Evolutionary conservation across 371 early-diverging fungal species (phyloP), one percentile per base, ranked within the genome.

Genomic region (Mucor irregularis): DNA sequence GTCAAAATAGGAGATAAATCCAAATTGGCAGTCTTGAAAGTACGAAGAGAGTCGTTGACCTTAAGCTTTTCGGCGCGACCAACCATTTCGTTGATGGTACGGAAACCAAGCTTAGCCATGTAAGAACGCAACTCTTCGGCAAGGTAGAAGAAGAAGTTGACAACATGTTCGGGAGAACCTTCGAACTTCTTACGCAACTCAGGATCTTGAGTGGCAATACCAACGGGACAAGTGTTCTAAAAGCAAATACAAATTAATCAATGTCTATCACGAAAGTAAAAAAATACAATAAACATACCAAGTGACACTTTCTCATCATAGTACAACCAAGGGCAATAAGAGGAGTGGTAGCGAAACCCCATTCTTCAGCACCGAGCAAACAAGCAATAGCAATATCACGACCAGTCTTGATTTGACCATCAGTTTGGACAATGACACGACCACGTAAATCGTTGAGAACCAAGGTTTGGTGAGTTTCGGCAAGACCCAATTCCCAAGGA

Each of bases 261-360:
- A 42, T 9, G 7, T 42, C 25, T 6, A 22, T 1, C 19, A 40
- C 10, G 13, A n/a, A n/a, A n/a, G n/a, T n/a, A n/a, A n/a, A n/a
- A n/a, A n/a, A n/a, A n/a, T n/a, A n/a, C n/a, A n/a, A n/a, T 37
- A n/a, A n/a, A 40, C 69, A 64, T 62, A 73, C 73, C 68, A 76
- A 69, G 29, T 76, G 77, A 48, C 77, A 76, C 47, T 93, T 92
- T 51, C 96, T 83, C 93, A 96, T 90, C 92, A 96, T 95, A 52
- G 84, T 93, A 73, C 97, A 96, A 40, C 98, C 98, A 67, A 96
- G 84, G n/a, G 96, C 94, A 63, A 98, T 96, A 60, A 98, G 80
- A 31, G 98, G 98, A 4, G 96, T 90, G 4, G 97, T 98, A 43
- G 97, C 97, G 65, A 98, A 98, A 25, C 98, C 97, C 90, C 94